Conservation (phyloP, 2,329 filamentous ascomycete species). For the Pleoardoris graminearum region DNA sequence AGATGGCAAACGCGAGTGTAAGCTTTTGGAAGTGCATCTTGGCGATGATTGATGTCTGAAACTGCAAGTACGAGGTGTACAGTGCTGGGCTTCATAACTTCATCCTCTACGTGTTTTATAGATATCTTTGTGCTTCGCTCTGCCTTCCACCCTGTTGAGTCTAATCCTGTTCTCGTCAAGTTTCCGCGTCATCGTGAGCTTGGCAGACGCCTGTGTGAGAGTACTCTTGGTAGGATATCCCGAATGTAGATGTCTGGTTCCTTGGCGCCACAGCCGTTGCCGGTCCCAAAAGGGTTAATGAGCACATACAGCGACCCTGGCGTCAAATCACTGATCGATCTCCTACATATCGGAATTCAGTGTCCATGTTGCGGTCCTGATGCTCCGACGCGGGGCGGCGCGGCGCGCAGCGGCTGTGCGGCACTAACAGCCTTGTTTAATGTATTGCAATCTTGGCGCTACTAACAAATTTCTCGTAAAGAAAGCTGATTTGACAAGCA, state of each 20-base stretch:
- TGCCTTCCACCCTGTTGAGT: not conserved
- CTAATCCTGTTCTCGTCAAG: not conserved
- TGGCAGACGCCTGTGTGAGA: not conserved
- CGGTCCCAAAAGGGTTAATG: no score
- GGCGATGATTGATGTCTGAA: not conserved
- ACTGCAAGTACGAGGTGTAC: not conserved
- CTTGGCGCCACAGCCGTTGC: not conserved
- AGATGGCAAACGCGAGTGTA: conserved; percentile 28
- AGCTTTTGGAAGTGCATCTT: conserved; percentile 31
- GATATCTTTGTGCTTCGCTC: no score
- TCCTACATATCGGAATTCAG: not conserved
- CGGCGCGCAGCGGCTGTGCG: not conserved
- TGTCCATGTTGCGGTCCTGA: not conserved
- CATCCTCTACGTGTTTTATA: not conserved
- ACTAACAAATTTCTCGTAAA: no score
- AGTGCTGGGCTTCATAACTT: no score
- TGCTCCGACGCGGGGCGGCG: not conserved
- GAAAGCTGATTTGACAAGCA: not conserved
- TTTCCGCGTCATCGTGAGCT: not conserved
- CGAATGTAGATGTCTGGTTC: not conserved
- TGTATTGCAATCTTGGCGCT: no score
- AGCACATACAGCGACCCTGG: not conserved
- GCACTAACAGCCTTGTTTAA: not conserved
- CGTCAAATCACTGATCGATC: no score
- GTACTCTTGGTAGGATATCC: not conserved